Evolutionary conservation across 148 eudicot species (phyloP).

Genomic region (Chenopodium berlandieri): DNA sequence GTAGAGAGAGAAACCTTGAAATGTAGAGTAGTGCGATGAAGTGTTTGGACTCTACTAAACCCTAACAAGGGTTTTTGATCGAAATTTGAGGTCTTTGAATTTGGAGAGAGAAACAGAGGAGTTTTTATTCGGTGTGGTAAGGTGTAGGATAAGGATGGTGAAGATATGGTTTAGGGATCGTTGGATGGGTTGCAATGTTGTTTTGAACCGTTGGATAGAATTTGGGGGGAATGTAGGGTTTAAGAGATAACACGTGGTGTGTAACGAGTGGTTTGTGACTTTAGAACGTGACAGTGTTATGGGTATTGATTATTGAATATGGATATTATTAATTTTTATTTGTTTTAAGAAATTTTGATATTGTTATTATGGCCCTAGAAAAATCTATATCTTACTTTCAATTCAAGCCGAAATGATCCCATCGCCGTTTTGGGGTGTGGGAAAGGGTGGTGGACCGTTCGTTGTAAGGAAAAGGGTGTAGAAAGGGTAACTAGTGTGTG

Average conservation of each 20-base stretch:
- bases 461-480: too few relatives aligned
- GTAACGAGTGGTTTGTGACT: not conserved
- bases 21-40: not conserved
- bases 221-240: not conserved
- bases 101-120: not conserved
- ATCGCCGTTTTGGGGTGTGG: too few relatives aligned
- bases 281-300: not conserved
- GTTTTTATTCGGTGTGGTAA: not conserved
- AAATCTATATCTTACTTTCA: too few relatives aligned
- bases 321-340: too few relatives aligned
- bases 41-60: constrained; percentile 9
- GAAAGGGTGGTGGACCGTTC: too few relatives aligned
- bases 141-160: not conserved
- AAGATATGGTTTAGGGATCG: not conserved
- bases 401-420: too few relatives aligned
- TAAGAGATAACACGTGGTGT: not conserved
- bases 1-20: constrained; percentile 13
- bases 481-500: too few relatives aligned
- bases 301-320: not conserved
- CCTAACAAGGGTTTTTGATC: constrained; percentile 30
- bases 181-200: not conserved
- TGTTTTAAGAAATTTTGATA: too few relatives aligned
- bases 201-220: not conserved
- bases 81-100: not conserved
- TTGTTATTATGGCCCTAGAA: too few relatives aligned